phyloP scores from a whole-genome alignment of 2,329 filamentous ascomycete genomes.

The Leptodontidium sp. region DNA sequence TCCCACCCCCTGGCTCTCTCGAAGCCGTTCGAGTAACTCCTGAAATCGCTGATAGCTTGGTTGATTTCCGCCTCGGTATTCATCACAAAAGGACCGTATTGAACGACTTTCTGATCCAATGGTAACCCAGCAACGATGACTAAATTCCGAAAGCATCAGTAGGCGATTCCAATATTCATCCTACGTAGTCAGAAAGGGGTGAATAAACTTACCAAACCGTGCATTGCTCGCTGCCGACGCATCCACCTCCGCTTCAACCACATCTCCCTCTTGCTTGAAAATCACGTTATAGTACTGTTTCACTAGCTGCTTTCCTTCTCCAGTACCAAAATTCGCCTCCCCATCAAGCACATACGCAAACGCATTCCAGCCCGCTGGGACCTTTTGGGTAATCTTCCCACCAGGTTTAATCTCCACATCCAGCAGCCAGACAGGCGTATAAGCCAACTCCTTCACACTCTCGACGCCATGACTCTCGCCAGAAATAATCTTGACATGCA shows the following conservation, averaged over 20 bases:
- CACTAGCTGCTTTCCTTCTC: background rate
- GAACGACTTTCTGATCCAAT: background rate
- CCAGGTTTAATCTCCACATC: conserved; percentile 7
- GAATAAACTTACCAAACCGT: background rate
- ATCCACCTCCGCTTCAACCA: background rate
- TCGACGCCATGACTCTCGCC: conserved; percentile 6
- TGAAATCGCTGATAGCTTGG: conserved; percentile 14
- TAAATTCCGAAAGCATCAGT: background rate
- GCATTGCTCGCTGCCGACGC: background rate
- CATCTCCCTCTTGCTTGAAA: background rate
- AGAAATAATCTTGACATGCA: conserved; percentile 9
- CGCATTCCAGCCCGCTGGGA: background rate
- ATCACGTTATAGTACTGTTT: conserved; percentile 1
- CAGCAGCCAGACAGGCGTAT: conserved; percentile 8
- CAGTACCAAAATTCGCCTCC: background rate
- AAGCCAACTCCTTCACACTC: conserved; percentile 7
- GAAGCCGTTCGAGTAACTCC: conserved; percentile 16
- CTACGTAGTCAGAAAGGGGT: background rate
- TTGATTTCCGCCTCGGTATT: conserved; percentile 16
- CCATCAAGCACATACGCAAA: conserved; percentile 12
- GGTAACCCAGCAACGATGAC: background rate
- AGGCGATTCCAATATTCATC: no score
- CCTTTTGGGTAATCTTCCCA: background rate
- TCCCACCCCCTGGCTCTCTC: conserved; percentile 15
- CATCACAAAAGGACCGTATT: conserved; percentile 8